A percentile compares a stretch with the other conserved stretches of the same genome.
Evolutionary conservation across 192 early-diverging fungal genomes (phyloP).

Genomic region (Mortierella claussenii): DNA sequence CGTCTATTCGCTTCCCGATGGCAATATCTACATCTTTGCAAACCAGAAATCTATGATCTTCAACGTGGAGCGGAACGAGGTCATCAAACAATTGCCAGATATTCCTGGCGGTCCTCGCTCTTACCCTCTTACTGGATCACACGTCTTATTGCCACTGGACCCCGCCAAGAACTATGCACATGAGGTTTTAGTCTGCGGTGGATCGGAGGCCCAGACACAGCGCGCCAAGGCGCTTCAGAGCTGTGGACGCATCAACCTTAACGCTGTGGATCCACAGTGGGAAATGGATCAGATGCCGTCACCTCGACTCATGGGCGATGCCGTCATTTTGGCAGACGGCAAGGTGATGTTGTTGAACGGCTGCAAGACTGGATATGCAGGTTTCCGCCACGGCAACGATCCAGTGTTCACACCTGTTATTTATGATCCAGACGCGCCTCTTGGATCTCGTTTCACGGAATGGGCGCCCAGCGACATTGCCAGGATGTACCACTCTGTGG

Average conservation of each 20-base stretch:
- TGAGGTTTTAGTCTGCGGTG: constrained; percentile 71
- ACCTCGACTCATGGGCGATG: constrained; percentile 63
- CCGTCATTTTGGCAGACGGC: constrained; percentile 62
- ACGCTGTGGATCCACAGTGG: constrained; percentile 56
- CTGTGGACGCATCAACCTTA: constrained; percentile 63
- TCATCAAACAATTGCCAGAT: constrained; percentile 55
- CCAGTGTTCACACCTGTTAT: constrained; percentile 63
- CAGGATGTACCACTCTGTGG: constrained; percentile 74
- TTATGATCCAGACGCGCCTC: constrained; percentile 61
- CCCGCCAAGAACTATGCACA: constrained; percentile 66
- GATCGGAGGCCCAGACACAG: constrained; percentile 44
- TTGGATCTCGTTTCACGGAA: constrained; percentile 54
- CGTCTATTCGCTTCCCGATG: constrained; percentile 63
- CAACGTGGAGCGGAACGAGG: constrained; percentile 54
- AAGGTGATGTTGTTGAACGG: constrained; percentile 73
- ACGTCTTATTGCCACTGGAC: constrained; percentile 65
- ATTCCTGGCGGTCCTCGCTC: constrained; percentile 59
- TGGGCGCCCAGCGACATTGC: constrained; percentile 60
- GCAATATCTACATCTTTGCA: constrained; percentile 62
- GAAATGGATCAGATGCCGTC: constrained; percentile 63
- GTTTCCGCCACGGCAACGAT: constrained; percentile 59
- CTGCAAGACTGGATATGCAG: constrained; percentile 65
- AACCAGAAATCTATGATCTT: constrained; percentile 63
- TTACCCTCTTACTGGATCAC: constrained; percentile 68
- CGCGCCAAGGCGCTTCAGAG: constrained; percentile 49